Evolutionary conservation across 2,329 filamentous ascomycete species (phyloP).

Genomic region (Zasmidium cellare): DNA sequence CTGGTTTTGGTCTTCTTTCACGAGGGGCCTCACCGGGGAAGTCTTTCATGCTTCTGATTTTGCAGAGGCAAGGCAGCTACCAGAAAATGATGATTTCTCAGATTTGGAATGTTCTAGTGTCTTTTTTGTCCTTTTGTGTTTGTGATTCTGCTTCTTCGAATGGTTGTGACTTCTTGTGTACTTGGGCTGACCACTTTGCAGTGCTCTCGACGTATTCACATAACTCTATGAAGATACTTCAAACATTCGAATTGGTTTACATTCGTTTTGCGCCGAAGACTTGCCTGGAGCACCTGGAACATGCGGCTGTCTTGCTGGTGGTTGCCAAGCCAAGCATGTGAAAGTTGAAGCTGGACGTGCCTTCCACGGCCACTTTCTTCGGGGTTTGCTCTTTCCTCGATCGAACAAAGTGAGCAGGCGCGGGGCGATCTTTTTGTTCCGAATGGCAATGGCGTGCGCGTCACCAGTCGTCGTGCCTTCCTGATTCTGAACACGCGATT

Average conservation of each 20-base stretch:
- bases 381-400: background rate
- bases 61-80: slow-evolving; percentile 8
- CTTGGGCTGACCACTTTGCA: background rate
- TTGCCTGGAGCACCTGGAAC: too few species aligned
- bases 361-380: background rate
- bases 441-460: background rate
- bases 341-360: slow-evolving; percentile 3
- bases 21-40: slow-evolving; percentile 10
- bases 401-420: background rate
- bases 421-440: background rate
- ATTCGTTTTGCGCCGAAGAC: too few species aligned
- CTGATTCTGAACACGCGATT: background rate
- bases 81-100: slow-evolving; percentile 6
- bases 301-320: background rate
- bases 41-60: slow-evolving; percentile 5
- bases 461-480: background rate
- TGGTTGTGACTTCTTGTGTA: background rate
- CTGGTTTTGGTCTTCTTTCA: slow-evolving; percentile 15
- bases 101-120: background rate
- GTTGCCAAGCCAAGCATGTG: background rate
- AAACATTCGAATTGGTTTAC: too few species aligned
- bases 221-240: too few species aligned
- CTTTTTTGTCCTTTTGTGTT: background rate
- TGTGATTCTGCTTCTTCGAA: too few species aligned
- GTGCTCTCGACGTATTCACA: background rate